phyloP scores from a whole-genome alignment of 2,329 filamentous ascomycete species.

The Erysiphe pulchra region DNA sequence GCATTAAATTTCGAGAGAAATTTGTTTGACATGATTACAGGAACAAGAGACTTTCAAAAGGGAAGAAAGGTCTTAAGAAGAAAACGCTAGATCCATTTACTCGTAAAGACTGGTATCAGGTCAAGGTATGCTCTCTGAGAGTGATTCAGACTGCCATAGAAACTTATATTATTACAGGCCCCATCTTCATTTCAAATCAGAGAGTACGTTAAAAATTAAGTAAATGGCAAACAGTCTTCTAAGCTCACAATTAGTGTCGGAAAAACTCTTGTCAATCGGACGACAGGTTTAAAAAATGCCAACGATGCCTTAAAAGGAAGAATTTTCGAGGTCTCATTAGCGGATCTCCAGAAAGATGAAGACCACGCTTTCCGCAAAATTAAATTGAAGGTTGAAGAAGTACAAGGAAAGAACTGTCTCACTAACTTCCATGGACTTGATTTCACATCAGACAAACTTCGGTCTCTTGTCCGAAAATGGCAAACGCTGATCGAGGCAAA shows the following conservation, averaged over 20 bases:
- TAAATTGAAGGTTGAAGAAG: constrained; percentile 94
- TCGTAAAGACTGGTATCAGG: constrained; percentile 96
- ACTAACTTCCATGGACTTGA: constrained; percentile 99
- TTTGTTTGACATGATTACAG: constrained; percentile 19
- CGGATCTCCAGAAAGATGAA: constrained; percentile 98
- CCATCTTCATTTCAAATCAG: constrained; percentile 85
- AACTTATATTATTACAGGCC: constrained; percentile 27
- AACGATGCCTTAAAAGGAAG: constrained; percentile 98
- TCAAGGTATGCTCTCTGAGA: constrained; percentile 40
- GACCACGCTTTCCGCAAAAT: constrained; percentile 99
- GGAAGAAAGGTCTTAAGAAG: constrained; percentile 99
- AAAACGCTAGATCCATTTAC: constrained; percentile 92
- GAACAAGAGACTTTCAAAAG: constrained; percentile 99
- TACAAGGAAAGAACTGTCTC: constrained; percentile 99
- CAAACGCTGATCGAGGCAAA: constrained; percentile 98
- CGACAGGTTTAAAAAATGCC: constrained; percentile 98
- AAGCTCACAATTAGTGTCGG: constrained; percentile 48
- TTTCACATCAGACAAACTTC: constrained; percentile 99
- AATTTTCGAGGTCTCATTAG: constrained; percentile 95
- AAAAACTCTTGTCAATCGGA: constrained; percentile 98
- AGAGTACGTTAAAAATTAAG: constrained; percentile 36
- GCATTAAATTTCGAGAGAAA: constrained; percentile 4
- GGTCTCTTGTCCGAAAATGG: constrained; percentile 98
- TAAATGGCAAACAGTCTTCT: constrained; percentile 6
- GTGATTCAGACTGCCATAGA: not conserved